Evolutionary conservation across 257 asterid species (phyloP).

Genomic region (Perilla frutescens): DNA sequence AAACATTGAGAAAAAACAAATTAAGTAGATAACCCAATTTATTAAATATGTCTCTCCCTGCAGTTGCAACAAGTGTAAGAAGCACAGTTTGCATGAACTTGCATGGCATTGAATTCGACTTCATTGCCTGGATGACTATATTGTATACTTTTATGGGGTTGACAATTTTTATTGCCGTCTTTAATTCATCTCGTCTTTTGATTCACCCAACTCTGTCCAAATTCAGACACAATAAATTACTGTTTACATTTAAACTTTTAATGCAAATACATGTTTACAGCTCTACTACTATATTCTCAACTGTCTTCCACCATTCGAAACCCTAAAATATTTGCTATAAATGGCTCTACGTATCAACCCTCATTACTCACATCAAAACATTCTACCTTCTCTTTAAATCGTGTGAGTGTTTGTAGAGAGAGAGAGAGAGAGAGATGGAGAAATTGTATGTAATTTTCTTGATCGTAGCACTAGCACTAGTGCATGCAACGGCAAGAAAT

Average conservation of each 20-base stretch:
- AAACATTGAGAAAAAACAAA: too few relatives aligned
- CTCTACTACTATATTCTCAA: slow-evolving; percentile 10
- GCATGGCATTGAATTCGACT: slow-evolving; percentile 38
- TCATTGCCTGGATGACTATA: slow-evolving; percentile 18
- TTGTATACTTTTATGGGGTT: slow-evolving; percentile 18
- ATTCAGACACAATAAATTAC: not conserved
- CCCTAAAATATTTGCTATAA: slow-evolving; percentile 39
- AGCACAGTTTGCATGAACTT: slow-evolving; percentile 38
- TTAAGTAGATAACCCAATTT: not conserved
- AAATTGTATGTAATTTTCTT: slow-evolving; percentile 48
- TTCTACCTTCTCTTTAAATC: not conserved
- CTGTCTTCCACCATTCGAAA: slow-evolving; percentile 28
- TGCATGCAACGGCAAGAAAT: slow-evolving; percentile 59
- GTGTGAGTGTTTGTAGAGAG: not conserved
- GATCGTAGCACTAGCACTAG: slow-evolving; percentile 38
- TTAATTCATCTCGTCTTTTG: slow-evolving; percentile 41
- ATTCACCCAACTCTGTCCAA: slow-evolving; percentile 41
- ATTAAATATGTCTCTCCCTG: not conserved
- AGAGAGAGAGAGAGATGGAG: slow-evolving; percentile 46
- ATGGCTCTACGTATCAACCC: slow-evolving; percentile 36
- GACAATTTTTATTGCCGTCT: slow-evolving; percentile 34
- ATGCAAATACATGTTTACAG: not conserved
- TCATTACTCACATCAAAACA: slow-evolving; percentile 34
- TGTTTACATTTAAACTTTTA: not conserved
- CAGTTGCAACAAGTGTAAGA: slow-evolving; percentile 47